phyloP scores from a whole-genome alignment of 495 filamentous ascomycete genomes.

The Talaromyces ruber region DNA sequence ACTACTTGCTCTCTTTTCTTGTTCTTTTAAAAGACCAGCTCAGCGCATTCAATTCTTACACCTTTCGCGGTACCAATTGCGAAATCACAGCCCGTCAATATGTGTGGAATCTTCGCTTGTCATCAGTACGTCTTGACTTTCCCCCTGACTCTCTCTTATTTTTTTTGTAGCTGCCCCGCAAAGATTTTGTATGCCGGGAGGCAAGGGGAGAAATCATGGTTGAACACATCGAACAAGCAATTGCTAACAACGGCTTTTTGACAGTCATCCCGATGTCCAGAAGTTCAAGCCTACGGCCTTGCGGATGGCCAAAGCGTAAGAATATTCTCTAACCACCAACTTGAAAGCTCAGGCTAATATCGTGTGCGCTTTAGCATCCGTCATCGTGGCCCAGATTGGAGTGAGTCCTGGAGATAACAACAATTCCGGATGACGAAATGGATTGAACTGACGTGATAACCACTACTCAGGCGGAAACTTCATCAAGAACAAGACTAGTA shows the following conservation, averaged over 20 bases:
- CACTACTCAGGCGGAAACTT: constrained; percentile 68
- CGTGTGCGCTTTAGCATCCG: constrained; percentile 55
- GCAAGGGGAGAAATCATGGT: background rate
- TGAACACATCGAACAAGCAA: background rate
- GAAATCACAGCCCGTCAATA: constrained; percentile 15
- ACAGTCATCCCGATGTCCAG: constrained; percentile 87
- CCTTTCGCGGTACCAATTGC: constrained; percentile 7
- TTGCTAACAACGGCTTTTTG: background rate
- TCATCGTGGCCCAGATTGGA: constrained; percentile 98
- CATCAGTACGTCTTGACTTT: constrained; percentile 57
- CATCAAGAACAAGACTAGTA: constrained; percentile 82
- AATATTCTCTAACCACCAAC: constrained; percentile 11
- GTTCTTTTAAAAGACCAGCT: constrained; percentile 1
- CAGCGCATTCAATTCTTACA: constrained; percentile 9
- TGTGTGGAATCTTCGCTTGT: constrained; percentile 90
- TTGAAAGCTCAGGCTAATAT: constrained; percentile 22
- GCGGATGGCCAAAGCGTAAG: constrained; percentile 92
- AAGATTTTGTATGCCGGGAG: background rate
- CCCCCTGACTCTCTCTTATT: background rate
- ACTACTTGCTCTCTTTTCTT: constrained; percentile 16
- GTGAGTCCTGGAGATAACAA: constrained; percentile 47
- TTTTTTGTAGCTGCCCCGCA: background rate
- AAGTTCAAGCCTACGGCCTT: constrained; percentile 96
- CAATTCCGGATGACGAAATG: background rate
- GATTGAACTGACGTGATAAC: constrained; percentile 2